A percentile compares a stretch with the other conserved stretches of the same genome.
These are phyloP conservation scores for Arachis hypogaea DNA, from an alignment of 306 rosid species.

Conservation along the genomic window DNA sequence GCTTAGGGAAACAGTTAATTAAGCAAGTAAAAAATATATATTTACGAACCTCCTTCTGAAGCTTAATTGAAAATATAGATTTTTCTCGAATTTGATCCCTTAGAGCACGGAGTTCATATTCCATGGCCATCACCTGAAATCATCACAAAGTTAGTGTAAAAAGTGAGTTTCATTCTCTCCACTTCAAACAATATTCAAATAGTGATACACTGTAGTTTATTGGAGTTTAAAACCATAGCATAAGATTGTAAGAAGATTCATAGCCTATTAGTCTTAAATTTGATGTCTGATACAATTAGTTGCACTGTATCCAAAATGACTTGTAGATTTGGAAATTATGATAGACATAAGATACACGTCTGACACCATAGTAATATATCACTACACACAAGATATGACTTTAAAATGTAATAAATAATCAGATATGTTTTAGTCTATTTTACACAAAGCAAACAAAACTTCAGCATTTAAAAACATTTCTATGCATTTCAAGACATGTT, in stretches of 20 bases:
- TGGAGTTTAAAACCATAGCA: slow-evolving; percentile 19
- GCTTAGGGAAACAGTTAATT: background rate
- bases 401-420: slow-evolving; percentile 8
- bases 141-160: slow-evolving; percentile 30
- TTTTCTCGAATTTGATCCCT: slow-evolving; percentile 91
- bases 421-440: slow-evolving; percentile 21
- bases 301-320: slow-evolving; percentile 7
- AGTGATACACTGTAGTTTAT: slow-evolving; percentile 5
- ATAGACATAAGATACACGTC: slow-evolving; percentile 3
- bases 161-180: background rate
- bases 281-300: background rate
- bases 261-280: background rate
- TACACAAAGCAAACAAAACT: slow-evolving; percentile 15
- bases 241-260: background rate
- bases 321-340: slow-evolving; percentile 2
- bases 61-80: slow-evolving; percentile 71
- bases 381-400: background rate
- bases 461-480: slow-evolving; percentile 20
- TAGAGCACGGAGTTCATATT: slow-evolving; percentile 83
- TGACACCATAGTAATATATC: background rate
- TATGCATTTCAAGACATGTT: background rate
- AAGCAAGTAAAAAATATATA: slow-evolving; percentile 36
- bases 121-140: slow-evolving; percentile 90
- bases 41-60: slow-evolving; percentile 85
- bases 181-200: slow-evolving; percentile 25